Conservation (phyloP, 805 yeast species). For the Lachancea cidri region DNA sequence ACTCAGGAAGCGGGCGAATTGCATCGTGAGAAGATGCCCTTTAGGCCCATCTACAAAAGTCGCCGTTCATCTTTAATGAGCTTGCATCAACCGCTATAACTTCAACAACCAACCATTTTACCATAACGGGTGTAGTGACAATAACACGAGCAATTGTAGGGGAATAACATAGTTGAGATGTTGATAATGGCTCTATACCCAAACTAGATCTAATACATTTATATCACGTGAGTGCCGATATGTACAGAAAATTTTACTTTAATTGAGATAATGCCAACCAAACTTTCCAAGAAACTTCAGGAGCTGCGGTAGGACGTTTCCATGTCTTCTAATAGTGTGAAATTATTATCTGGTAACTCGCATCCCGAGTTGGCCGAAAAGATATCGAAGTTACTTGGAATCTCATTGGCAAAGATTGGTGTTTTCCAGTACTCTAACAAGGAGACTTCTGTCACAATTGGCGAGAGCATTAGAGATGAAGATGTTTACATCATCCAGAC, state of each 20-base stretch:
- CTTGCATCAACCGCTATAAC: no score
- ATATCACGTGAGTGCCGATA: no score
- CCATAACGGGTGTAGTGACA: no score
- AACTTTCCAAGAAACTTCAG: background rate
- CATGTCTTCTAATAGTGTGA: conserved; percentile 72
- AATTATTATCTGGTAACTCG: conserved; percentile 61
- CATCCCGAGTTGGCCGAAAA: conserved; percentile 65
- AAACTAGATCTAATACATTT: no score
- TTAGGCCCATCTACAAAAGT: no score
- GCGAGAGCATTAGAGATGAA: conserved; percentile 81
- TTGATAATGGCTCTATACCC: no score
- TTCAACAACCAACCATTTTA: no score
- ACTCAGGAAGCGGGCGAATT: no score
- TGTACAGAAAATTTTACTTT: background rate
- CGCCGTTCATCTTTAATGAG: no score
- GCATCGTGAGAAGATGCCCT: no score
- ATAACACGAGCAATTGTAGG: no score
- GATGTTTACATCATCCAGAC: conserved; percentile 76
- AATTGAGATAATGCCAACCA: background rate
- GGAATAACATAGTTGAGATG: no score
- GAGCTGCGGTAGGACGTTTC: background rate
- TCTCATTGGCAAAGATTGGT: conserved; percentile 56
- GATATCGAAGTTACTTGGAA: conserved; percentile 59
- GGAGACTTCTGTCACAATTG: conserved; percentile 71
- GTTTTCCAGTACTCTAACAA: conserved; percentile 63